Evolutionary conservation across 2,329 filamentous ascomycete genomes (phyloP), one percentile per base, ranked within the genome.

Genomic region (Colletotrichum cereale): DNA sequence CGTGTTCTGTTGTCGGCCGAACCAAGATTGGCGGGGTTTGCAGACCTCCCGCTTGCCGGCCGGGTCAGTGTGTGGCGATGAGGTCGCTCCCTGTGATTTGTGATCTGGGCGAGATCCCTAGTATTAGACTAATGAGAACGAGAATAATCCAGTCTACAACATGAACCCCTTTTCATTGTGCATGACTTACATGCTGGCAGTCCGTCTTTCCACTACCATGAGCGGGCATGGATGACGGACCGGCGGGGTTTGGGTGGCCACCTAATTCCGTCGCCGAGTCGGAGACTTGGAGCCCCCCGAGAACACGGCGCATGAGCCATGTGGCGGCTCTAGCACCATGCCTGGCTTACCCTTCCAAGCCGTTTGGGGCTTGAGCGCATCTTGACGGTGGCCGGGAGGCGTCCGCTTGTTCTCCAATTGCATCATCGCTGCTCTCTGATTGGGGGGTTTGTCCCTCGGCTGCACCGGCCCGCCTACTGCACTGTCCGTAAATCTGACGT

Each of bases 401-500:
- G 31, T 26, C 50, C 50, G 38, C n/a, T 29, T 7, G 12, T 53
- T 57, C 58, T 21, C 58, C 44, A 38, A 63, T 68, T 71, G 47
- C 65, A 71, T 68, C 58, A 68, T 68, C 38, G 36, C 53, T 42
- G 44, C 26, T 55, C 62, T 26, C 21, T 12, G n/a, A 50, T 57
- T 26, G 21, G 52, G 1, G 40, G 14, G 26, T 18, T 61, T 42
- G 56, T 63, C 48, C 48, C 24, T 11, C 14, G 18, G 31, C 8
- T 21, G 21, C 50, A 36, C 56, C 52, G 42, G 57, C 47, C 44
- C 55, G 24, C 34, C 65, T 48, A 47, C 44, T 68, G 65, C 53
- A 38, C 29, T 16, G 50, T 36, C 60, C 65, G 58, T 71, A 68
- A 63, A 67, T 71, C 68, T 71, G 29, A 21, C 21, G 50, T 71